phyloP scores from a whole-genome alignment of 2,329 filamentous ascomycete genomes.

The Aspergillaceae sp. region DNA sequence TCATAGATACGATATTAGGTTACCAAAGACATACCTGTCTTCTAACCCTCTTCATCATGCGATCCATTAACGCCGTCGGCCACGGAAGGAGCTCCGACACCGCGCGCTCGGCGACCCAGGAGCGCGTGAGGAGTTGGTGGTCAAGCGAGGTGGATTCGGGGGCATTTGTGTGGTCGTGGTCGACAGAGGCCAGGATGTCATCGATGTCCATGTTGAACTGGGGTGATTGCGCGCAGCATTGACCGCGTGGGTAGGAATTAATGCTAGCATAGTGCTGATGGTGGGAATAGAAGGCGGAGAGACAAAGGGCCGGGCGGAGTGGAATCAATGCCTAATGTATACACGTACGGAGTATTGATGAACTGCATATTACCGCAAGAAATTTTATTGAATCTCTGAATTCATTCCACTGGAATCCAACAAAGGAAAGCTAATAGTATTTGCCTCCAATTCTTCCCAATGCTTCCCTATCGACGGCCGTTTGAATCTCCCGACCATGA shows the following conservation, averaged over 20 bases:
- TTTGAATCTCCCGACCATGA: constrained; percentile 10
- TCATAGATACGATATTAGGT: no score
- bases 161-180: constrained; percentile 42
- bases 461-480: constrained; percentile 13
- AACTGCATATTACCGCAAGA: no score
- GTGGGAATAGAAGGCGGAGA: constrained; percentile 10
- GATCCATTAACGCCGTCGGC: constrained; percentile 67
- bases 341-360: no score
- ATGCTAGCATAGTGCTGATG: not conserved
- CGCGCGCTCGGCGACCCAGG: constrained; percentile 86
- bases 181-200: constrained; percentile 68
- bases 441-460: constrained; percentile 16
- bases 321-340: constrained; percentile 1
- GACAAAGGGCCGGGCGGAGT: not conserved
- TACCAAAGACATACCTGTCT: constrained; percentile 40
- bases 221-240: constrained; percentile 2
- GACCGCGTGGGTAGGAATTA: not conserved
- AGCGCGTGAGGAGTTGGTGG: constrained; percentile 78
- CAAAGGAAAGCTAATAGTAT: not conserved
- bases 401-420: no score
- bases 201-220: constrained; percentile 61
- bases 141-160: constrained; percentile 47
- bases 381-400: no score
- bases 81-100: constrained; percentile 83
- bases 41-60: constrained; percentile 65